Base-by-base conservation (phyloP, 2,329 filamentous ascomycete genomes). In the Akanthomyces dipterigenus region DNA sequence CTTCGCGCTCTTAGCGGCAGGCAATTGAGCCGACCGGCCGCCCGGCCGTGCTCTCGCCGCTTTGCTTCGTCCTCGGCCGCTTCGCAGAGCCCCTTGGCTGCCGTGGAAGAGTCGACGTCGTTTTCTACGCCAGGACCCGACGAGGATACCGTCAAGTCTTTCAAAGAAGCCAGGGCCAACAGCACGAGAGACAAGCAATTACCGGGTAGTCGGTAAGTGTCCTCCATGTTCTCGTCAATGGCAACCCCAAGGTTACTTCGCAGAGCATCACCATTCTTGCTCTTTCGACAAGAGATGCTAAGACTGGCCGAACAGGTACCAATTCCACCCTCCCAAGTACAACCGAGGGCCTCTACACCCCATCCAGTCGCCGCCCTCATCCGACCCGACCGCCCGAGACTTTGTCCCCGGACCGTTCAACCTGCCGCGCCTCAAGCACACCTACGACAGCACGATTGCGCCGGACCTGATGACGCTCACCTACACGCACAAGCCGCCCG, bases 251-350 rank as follows among this genome's bases (percentile, higher is more conserved):
- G 5, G 31, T 34, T 34, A 34, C 31, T 34, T 22, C 20, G 42
- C 9, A 46, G 28, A 3, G n/a, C 54, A 38, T 24, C 40, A 12
- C 7, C 5, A 11, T 48, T 12, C n/a, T 46, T 36, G 5, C 14
- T 8, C 34, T 5, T 38, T 36, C n/a, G 9, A 22, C 20, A 38
- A 36, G 16, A 12, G 5, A 48, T 59, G 34, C n/a, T 51, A 51
- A 26, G 31, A n/a, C n/a, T 12, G 11, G 5, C 18, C 8, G 42
- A 34, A 9, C 64, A 96, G 93, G 82, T 99, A 98, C 78, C 90
- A 96, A 76, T 98, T 89, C 76, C 91, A 93, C 66, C 88, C 93
- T 55, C 95, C 95, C 65, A 95, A 93, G 78, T 99, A 93, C 82
- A 88, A 96, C 75, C 90, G 93, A 70, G 95, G 95, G 61, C 93